Evolutionary conservation across 73 alveolate species (phyloP), one percentile per base, ranked within the genome.

Genomic region (Paramecium sexaurelia): DNA sequence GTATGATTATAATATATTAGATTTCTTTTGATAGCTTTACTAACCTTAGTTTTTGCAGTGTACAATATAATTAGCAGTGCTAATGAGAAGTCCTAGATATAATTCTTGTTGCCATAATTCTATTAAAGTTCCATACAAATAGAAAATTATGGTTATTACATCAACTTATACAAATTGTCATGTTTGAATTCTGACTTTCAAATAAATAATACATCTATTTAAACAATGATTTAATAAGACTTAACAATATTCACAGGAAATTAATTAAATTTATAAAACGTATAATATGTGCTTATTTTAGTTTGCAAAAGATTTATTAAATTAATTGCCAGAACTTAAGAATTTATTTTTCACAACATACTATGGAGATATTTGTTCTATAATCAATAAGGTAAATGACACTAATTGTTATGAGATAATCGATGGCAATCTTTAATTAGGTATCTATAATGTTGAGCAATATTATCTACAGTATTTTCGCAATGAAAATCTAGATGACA

Each of bases 11-110:
- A 61, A 29, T 61, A 29, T 29, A 29, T 61, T 61, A 61, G 83
- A 45, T 78, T 78, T 43, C 43, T 78, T 4, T 41, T 43, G 20
- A 78, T 78, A 13, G 90, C 90, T 45, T 24, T 78, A 11, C 13
- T 32, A 10, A 78, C 90, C 32, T 33, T 78, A 22, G 73, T 78
- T 29, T 78, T 78, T 78, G 90, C 90, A 78, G 71, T 78, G 22
- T 78, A 78, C 47, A 78, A 78, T 17, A 78, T 78, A 7, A 78
- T 78, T n/a, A 78, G 90, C 19, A 29, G 61, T 26, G 35, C 68
- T 5, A 45, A 41, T 39, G 90, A 78, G 27, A 78, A 43, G 20
- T 39, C 75, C 1, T 24, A 78, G 19, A 78, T 78, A 2, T 9
- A 22, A 41, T 78, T 10, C 55, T 22, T 78, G 15, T 45, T 78